phyloP scores from a whole-genome alignment of 2,329 filamentous ascomycete species.

The Calonectria pteridis region DNA sequence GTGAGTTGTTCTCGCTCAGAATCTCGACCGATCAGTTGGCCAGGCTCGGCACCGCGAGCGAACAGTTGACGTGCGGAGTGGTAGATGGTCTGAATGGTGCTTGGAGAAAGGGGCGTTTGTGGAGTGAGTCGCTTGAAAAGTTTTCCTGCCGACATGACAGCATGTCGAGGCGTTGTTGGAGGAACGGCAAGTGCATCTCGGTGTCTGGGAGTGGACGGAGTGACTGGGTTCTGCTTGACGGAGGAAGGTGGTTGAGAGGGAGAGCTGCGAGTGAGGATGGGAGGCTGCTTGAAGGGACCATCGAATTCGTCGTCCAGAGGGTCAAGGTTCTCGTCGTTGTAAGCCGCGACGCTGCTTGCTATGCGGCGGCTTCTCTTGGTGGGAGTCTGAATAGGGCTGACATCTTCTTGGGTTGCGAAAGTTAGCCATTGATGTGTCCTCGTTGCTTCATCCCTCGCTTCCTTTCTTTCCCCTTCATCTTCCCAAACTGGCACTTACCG shows the following conservation, averaged over 20 bases:
- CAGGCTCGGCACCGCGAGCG: conserved; percentile 80
- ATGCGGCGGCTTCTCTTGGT: conserved; percentile 62
- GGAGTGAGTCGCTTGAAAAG: conserved; percentile 84
- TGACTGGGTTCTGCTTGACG: conserved; percentile 65
- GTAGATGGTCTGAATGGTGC: conserved; percentile 81
- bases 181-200: conserved; percentile 81
- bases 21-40: conserved; percentile 83
- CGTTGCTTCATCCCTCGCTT: conserved; percentile 14
- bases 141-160: conserved; percentile 81
- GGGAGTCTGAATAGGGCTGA: conserved; percentile 48
- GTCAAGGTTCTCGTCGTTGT: conserved; percentile 78
- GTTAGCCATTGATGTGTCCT: conserved; percentile 30
- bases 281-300: conserved; percentile 52
- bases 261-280: conserved; percentile 45
- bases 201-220: conserved; percentile 81
- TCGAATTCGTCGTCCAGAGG: conserved; percentile 47
- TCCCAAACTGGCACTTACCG: conserved; percentile 42
- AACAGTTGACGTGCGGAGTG: conserved; percentile 90
- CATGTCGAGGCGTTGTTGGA: conserved; percentile 85
- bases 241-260: conserved; percentile 45
- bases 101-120: conserved; percentile 78
- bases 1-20: conserved; percentile 73
- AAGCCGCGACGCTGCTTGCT: conserved; percentile 52
- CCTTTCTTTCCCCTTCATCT: conserved; percentile 13
- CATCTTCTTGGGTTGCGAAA: conserved; percentile 32